Conservation (phyloP, 495 filamentous ascomycete genomes). For the Penicillium angulare region DNA sequence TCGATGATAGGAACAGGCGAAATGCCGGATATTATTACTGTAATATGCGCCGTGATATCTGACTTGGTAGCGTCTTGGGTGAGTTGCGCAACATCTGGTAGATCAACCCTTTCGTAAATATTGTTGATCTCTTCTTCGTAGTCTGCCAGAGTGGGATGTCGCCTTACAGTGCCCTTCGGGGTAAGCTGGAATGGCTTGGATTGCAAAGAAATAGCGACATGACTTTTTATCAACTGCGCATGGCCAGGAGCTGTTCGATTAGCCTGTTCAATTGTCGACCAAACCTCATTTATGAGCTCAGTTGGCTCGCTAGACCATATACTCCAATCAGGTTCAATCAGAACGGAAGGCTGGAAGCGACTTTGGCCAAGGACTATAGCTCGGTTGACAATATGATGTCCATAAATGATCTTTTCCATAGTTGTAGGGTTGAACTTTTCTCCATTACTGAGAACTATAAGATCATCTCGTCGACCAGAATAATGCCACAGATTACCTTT, state of each 20-base stretch:
- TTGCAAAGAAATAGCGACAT: conserved; percentile 29
- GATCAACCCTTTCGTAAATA: conserved; percentile 30
- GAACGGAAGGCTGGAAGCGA: conserved; percentile 1
- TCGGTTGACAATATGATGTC: conserved; percentile 4
- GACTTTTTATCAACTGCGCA: conserved; percentile 7
- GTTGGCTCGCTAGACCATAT: conserved; percentile 40
- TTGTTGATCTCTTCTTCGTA: conserved; percentile 51
- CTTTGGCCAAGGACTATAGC: conserved; percentile 8
- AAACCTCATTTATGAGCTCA: conserved; percentile 55
- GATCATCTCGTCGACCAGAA: conserved; percentile 32
- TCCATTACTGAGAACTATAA: conserved; percentile 27
- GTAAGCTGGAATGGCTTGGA: conserved; percentile 50
- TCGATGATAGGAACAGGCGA: neutral
- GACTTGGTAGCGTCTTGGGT: neutral
- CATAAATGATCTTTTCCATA: conserved; percentile 9
- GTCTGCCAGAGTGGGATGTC: conserved; percentile 39
- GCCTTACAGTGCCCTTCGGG: conserved; percentile 53
- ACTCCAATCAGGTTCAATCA: conserved; percentile 12
- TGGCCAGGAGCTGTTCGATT: conserved; percentile 9
- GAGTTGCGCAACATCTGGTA: conserved; percentile 5
- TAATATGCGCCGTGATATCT: conserved; percentile 1
- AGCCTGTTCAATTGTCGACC: conserved; percentile 41
- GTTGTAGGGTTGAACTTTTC: conserved; percentile 14
- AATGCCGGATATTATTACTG: conserved; percentile 1
- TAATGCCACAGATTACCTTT: conserved; percentile 28